phyloP scores from a whole-genome alignment of 164 flowering plant species.

The Taxillus chinensis region DNA sequence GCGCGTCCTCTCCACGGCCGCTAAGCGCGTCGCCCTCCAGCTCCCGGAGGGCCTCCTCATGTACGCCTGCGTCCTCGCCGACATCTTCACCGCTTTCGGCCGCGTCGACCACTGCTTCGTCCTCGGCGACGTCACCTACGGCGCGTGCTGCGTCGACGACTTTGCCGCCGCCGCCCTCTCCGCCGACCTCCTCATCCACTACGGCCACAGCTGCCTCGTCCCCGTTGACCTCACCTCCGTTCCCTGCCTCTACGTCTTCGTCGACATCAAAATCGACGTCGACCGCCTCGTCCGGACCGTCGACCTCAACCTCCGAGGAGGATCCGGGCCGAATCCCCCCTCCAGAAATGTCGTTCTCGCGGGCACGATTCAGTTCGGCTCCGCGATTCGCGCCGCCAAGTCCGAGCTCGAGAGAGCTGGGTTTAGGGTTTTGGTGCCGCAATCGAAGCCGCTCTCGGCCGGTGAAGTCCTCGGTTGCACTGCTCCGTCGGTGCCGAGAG shows the following conservation, averaged over 20 bases:
- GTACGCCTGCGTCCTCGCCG: constrained; percentile 76
- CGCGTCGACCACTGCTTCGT: constrained; percentile 52
- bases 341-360: constrained; percentile 46
- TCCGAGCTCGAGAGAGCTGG: constrained; percentile 52
- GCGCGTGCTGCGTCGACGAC: constrained; percentile 96
- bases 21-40: constrained; percentile 85
- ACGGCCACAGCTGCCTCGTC: constrained; percentile 88
- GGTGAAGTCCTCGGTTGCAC: constrained; percentile 96
- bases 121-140: constrained; percentile 94
- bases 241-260: constrained; percentile 84
- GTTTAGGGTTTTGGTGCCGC: constrained; percentile 66
- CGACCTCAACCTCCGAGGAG: constrained; percentile 24
- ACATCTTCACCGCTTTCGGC: constrained; percentile 67
- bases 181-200: constrained; percentile 79
- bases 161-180: constrained; percentile 71
- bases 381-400: constrained; percentile 67
- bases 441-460: constrained; percentile 75
- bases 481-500: constrained; percentile 44
- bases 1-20: constrained; percentile 49
- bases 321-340: background rate
- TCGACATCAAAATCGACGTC: constrained; percentile 69
- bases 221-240: constrained; percentile 62
- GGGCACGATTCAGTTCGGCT: constrained; percentile 84
- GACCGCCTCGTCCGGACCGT: constrained; percentile 39
- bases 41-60: constrained; percentile 95